Conservation (phyloP, 2,329 filamentous ascomycete genomes). For the Nigrospora sphaerica region DNA sequence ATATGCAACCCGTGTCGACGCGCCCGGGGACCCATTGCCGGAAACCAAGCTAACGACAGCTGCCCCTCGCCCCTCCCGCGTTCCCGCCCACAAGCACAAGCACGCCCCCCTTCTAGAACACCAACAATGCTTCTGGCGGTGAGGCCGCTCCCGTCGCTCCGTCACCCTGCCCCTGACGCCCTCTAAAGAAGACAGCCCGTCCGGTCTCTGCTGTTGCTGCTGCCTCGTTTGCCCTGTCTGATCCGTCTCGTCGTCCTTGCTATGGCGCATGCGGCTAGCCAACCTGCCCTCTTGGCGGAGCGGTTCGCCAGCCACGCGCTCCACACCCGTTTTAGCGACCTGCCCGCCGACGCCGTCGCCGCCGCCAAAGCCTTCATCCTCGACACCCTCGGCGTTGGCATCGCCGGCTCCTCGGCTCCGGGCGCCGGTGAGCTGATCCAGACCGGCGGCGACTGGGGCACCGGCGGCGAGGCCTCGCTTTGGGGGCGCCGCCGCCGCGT, state of each 20-base stretch:
- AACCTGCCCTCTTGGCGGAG: conserved; percentile 1
- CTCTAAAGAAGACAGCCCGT: no score
- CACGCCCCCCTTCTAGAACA: no score
- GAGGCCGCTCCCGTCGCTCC: no score
- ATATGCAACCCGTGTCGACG: not conserved
- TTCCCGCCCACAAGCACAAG: no score
- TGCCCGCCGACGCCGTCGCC: conserved; percentile 4
- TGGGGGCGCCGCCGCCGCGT: conserved; percentile 1
- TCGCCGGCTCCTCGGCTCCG: conserved; percentile 5
- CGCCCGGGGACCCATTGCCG: not conserved
- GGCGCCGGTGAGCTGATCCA: conserved; percentile 1
- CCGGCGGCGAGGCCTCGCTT: conserved; percentile 1
- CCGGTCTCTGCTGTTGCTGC: no score
- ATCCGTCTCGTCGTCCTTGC: not conserved
- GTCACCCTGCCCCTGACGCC: no score
- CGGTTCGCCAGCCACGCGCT: conserved; percentile 4
- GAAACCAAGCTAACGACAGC: no score
- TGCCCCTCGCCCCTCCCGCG: no score
- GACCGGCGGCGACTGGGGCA: not conserved
- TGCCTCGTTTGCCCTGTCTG: no score
- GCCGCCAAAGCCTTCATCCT: conserved; percentile 5
- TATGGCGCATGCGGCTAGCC: not conserved
- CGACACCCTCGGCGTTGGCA: conserved; percentile 5
- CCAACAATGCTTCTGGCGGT: no score
- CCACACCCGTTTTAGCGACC: conserved; percentile 2